Percentiles rank a stretch among this genome's conserved stretches.
Conservation (phyloP, 805 yeast genomes). For the Ogataea ramenticola region DNA sequence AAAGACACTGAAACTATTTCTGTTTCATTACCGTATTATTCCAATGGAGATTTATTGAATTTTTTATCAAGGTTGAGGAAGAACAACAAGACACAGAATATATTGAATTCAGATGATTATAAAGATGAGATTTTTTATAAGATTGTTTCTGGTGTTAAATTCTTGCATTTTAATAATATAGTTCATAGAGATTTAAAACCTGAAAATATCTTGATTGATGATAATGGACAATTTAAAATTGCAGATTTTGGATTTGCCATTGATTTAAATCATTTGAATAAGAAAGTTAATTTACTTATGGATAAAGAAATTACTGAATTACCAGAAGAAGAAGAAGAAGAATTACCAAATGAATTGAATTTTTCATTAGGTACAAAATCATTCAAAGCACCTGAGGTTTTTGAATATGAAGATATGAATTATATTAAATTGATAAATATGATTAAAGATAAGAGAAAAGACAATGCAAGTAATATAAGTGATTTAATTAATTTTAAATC, state of each 20-base stretch:
- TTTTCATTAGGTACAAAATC: slow-evolving; percentile 42
- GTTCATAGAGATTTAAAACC: slow-evolving; percentile 50
- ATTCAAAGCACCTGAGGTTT: slow-evolving; percentile 50
- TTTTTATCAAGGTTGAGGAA: slow-evolving; percentile 33
- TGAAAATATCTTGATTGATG: slow-evolving; percentile 42
- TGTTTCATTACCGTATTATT: slow-evolving; percentile 21
- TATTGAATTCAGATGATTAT: no score
- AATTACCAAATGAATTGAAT: slow-evolving; percentile 10
- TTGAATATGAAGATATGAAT: slow-evolving; percentile 9
- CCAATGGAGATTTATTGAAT: slow-evolving; percentile 41
- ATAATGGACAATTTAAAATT: slow-evolving; percentile 35
- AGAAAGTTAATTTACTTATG: no score
- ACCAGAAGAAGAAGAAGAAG: neutral
- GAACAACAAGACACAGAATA: neutral
- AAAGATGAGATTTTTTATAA: slow-evolving; percentile 43
- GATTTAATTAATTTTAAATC: slow-evolving; percentile 24
- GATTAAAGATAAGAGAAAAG: slow-evolving; percentile 9
- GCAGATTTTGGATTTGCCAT: slow-evolving; percentile 47
- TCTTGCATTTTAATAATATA: slow-evolving; percentile 34
- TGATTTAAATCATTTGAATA: slow-evolving; percentile 19
- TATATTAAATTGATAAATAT: neutral
- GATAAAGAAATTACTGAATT: no score
- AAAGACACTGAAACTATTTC: slow-evolving; percentile 2
- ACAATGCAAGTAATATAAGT: neutral
- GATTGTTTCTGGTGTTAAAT: slow-evolving; percentile 42